A percentile compares a stretch with the other conserved stretches of the same genome.
These are phyloP conservation scores for Lathyrus oleraceus DNA, from an alignment of 306 rosid genomes.

Conservation along the genomic window DNA sequence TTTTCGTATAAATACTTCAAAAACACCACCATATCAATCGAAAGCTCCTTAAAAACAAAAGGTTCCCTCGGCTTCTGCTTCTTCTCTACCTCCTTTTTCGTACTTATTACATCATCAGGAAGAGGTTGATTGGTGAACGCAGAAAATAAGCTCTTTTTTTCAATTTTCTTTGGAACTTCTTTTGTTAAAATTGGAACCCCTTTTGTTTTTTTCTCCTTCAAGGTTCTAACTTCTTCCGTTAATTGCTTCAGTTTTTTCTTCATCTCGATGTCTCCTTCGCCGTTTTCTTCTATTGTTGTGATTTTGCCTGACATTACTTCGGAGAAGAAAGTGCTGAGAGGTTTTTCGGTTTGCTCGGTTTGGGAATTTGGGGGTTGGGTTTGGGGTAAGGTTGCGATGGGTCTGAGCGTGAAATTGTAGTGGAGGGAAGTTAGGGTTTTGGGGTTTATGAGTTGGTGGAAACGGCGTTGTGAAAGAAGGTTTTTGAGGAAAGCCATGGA, in stretches of 20 bases:
- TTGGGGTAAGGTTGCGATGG: constrained; percentile 30
- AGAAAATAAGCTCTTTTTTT: constrained; percentile 33
- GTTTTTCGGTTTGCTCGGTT: constrained; percentile 22
- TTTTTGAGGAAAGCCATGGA: constrained; percentile 45
- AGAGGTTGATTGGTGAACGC: constrained; percentile 37
- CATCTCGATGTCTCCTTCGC: constrained; percentile 30
- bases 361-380: constrained; percentile 23
- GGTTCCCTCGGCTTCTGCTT: constrained; percentile 26
- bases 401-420: constrained; percentile 30
- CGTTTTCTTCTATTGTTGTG: constrained; percentile 6
- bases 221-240: constrained; percentile 38
- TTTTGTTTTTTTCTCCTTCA: constrained; percentile 20
- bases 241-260: constrained; percentile 38
- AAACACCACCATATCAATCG: constrained; percentile 57
- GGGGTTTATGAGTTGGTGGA: constrained; percentile 30
- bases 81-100: background rate
- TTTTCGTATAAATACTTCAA: constrained; percentile 48
- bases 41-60: constrained; percentile 44
- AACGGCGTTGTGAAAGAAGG: constrained; percentile 39
- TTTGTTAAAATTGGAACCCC: background rate
- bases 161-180: background rate
- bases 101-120: background rate
- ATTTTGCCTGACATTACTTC: constrained; percentile 40
- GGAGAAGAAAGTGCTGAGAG: constrained; percentile 48
- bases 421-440: constrained; percentile 24